Percentiles rank a stretch among this genome's conserved stretches.
phyloP scores from a whole-genome alignment of 331 rosid genomes.

The Cydonia oblonga region DNA sequence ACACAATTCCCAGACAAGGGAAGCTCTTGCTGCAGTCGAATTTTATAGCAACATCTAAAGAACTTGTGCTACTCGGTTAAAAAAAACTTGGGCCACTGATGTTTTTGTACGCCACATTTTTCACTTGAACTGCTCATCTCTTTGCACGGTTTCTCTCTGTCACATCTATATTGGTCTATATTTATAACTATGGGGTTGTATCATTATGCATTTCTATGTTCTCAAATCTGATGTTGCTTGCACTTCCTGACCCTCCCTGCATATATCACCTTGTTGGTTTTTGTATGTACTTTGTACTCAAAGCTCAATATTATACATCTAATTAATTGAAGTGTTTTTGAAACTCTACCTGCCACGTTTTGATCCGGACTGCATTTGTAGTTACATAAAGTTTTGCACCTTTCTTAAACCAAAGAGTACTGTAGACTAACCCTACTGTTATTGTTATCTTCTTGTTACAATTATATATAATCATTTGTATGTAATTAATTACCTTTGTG shows the following conservation, averaged over 20 bases:
- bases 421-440: too few relatives aligned
- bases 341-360: conserved; percentile 16
- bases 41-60: conserved; percentile 37
- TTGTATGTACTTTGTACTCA: neutral
- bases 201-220: conserved; percentile 51
- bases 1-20: conserved; percentile 23
- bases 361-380: conserved; percentile 20
- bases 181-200: conserved; percentile 51
- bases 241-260: conserved; percentile 65
- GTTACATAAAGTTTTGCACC: conserved; percentile 9
- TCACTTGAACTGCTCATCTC: conserved; percentile 43
- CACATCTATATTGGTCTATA: conserved; percentile 57
- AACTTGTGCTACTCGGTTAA: too few relatives aligned
- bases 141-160: conserved; percentile 37
- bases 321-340: neutral
- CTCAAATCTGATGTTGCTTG: conserved; percentile 43
- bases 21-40: conserved; percentile 46
- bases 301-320: too few relatives aligned
- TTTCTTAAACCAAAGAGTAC: too few relatives aligned
- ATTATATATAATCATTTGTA: too few relatives aligned
- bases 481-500: too few relatives aligned
- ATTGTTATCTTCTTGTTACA: too few relatives aligned
- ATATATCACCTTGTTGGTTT: neutral
- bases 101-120: conserved; percentile 46
- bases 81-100: conserved; percentile 54